Percentiles rank a stretch among this genome's conserved stretches.
Conservation (phyloP, 495 filamentous ascomycete species). For the Ascobolus immersus region DNA sequence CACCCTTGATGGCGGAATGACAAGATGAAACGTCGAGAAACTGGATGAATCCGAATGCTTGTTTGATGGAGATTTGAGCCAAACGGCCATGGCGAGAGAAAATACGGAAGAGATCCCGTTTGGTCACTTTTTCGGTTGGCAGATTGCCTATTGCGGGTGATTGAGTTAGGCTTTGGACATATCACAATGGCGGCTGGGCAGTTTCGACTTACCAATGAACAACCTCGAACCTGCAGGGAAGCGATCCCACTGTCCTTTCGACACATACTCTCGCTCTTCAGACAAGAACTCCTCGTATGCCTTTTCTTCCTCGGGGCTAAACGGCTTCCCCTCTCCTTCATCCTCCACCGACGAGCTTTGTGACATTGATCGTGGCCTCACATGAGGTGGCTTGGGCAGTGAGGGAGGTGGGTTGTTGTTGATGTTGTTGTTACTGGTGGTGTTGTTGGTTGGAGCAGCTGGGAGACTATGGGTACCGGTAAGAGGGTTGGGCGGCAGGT, state of each 20-base stretch:
- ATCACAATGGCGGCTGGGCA: constrained; percentile 2
- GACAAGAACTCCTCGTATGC: constrained; percentile 61
- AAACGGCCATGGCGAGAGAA: constrained; percentile 70
- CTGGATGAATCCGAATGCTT: constrained; percentile 91
- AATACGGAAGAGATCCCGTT: constrained; percentile 72
- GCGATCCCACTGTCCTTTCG: constrained; percentile 77
- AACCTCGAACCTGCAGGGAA: constrained; percentile 68
- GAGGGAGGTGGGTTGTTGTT: too few relatives aligned
- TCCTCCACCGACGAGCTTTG: constrained; percentile 11
- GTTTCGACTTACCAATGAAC: constrained; percentile 53
- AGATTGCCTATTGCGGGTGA: constrained; percentile 46
- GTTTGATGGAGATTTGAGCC: constrained; percentile 89
- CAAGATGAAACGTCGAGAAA: constrained; percentile 57
- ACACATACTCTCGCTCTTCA: constrained; percentile 54
- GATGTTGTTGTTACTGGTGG: too few relatives aligned
- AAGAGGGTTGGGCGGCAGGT: too few relatives aligned
- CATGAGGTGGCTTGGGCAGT: too few relatives aligned
- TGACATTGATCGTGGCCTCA: too few relatives aligned
- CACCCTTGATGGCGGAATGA: constrained; percentile 39
- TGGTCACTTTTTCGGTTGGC: constrained; percentile 75
- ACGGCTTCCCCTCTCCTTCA: constrained; percentile 13
- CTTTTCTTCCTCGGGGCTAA: constrained; percentile 24
- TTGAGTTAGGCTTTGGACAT: constrained; percentile 5
- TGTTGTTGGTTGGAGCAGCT: too few relatives aligned
- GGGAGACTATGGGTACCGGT: too few relatives aligned